phyloP scores from a whole-genome alignment of 441 rosid genomes.

The Melianthus villosus region DNA sequence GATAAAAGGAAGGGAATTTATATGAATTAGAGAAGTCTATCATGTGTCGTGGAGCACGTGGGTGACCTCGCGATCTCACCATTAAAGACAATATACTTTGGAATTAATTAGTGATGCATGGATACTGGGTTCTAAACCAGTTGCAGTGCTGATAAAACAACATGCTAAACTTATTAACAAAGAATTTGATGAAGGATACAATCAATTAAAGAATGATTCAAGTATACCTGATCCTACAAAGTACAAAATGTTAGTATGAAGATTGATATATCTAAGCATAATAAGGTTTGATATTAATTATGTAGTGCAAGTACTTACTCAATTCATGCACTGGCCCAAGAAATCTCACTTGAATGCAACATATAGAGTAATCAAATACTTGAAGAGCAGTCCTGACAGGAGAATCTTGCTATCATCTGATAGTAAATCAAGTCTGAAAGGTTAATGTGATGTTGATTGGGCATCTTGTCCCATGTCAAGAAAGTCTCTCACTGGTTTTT shows the following conservation, averaged over 20 bases:
- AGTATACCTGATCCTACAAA: neutral
- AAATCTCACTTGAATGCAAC: neutral
- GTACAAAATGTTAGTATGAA: neutral
- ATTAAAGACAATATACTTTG: neutral
- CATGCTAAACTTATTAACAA: neutral
- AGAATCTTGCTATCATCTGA: neutral
- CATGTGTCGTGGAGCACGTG: too few species aligned
- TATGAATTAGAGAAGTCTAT: too few species aligned
- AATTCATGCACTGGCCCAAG: neutral
- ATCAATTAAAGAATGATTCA: too few species aligned
- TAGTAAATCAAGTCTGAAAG: neutral
- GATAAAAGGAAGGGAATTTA: neutral
- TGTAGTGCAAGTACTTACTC: neutral
- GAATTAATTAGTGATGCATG: neutral
- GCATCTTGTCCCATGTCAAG: neutral
- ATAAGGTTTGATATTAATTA: neutral
- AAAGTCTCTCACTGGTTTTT: neutral
- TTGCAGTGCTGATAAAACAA: neutral
- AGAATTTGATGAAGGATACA: neutral
- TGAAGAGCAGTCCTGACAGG: neutral
- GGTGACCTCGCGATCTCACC: too few species aligned
- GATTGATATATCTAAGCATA: neutral
- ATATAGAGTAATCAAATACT: neutral
- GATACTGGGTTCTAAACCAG: neutral
- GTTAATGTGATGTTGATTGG: neutral